phyloP scores from a whole-genome alignment of 2,329 filamentous ascomycete species.

The Chaetomium sp. region DNA sequence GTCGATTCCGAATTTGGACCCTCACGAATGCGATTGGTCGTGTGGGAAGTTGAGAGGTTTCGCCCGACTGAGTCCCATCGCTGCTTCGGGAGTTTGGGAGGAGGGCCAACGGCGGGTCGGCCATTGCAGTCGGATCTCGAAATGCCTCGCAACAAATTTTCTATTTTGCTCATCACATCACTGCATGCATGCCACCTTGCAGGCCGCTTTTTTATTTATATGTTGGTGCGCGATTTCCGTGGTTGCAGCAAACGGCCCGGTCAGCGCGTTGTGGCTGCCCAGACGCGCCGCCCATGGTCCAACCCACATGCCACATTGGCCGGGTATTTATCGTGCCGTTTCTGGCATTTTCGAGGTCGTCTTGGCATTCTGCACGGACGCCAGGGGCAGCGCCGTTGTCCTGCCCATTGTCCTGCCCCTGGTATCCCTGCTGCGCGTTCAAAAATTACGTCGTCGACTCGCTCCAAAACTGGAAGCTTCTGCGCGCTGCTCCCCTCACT shows the following conservation, averaged over 20 bases:
- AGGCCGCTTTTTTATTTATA: not conserved
- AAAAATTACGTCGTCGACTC: constrained; percentile 22
- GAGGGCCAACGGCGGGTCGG: not conserved
- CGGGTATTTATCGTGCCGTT: constrained; percentile 23
- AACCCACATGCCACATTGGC: not conserved
- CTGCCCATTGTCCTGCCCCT: too few relatives aligned
- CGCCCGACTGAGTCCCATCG: too few relatives aligned
- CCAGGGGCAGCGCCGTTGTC: constrained; percentile 13
- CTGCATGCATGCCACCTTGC: constrained; percentile 19
- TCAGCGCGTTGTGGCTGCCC: not conserved
- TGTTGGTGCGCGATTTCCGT: constrained; percentile 23
- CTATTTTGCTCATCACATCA: constrained; percentile 4
- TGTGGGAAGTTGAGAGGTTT: not conserved
- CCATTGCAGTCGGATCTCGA: not conserved
- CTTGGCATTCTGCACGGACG: not conserved
- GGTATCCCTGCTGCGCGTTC: constrained; percentile 15
- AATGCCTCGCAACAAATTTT: constrained; percentile 9
- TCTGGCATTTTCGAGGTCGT: constrained; percentile 7
- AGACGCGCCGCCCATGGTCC: not conserved
- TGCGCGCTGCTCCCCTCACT: not conserved
- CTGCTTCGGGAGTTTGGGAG: too few relatives aligned
- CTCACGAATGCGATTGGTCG: too few relatives aligned
- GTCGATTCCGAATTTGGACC: not conserved
- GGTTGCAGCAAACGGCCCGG: not conserved
- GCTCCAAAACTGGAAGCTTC: not conserved